Evolutionary conservation across 2,329 filamentous ascomycete genomes (phyloP).

Genomic region (Fusarium xyrophilum): DNA sequence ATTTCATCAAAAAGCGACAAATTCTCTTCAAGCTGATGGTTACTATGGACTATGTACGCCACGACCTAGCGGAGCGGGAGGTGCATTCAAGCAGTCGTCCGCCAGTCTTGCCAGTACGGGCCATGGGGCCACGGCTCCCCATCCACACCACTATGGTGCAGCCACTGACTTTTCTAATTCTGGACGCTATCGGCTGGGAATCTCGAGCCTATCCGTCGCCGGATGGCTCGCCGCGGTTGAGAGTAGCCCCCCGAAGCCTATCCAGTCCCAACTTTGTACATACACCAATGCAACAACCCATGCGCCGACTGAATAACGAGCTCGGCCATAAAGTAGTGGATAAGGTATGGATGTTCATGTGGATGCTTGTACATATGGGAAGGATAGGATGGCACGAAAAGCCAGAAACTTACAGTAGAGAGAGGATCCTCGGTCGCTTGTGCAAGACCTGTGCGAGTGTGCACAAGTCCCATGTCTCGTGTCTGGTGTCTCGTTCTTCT

Average conservation of each 20-base stretch:
- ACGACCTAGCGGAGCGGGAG: too few species aligned
- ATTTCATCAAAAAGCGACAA: too few species aligned
- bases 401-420: conserved; percentile 21
- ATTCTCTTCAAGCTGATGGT: too few species aligned
- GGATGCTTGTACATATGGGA: conserved; percentile 18
- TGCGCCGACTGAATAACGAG: conserved; percentile 42
- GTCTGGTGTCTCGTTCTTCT: conserved; percentile 20
- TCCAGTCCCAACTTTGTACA: conserved; percentile 20
- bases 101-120: conserved; percentile 29
- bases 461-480: conserved; percentile 30
- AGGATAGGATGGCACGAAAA: conserved; percentile 23
- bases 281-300: conserved; percentile 36
- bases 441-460: conserved; percentile 31
- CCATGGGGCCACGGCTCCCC: conserved; percentile 30
- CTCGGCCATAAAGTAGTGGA: conserved; percentile 40
- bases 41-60: too few species aligned
- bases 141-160: conserved; percentile 45
- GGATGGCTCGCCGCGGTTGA: conserved; percentile 44
- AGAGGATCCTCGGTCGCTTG: conserved; percentile 30
- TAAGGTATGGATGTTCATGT: conserved; percentile 33
- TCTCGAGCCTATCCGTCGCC: conserved; percentile 37
- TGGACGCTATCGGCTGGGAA: conserved; percentile 37
- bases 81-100: too few species aligned
- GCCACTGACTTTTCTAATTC: conserved; percentile 49
- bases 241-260: conserved; percentile 33